Base-by-base conservation (phyloP, 2,329 filamentous ascomycete genomes). In the Phaeomoniella chlamydospora region DNA sequence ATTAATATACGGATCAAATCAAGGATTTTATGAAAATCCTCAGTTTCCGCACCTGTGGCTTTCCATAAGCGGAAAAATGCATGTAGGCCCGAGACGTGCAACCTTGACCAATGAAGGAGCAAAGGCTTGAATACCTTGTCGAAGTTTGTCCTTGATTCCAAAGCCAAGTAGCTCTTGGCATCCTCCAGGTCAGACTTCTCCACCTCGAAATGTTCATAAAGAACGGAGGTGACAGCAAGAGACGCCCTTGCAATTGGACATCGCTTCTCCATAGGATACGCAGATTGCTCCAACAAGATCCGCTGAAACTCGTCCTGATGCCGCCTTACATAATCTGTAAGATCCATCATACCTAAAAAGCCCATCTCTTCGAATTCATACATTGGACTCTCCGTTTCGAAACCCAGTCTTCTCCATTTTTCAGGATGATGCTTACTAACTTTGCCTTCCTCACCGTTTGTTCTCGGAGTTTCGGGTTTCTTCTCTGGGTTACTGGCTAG, bases 181-280 rank as follows among this genome's bases (percentile, higher is more conserved):
- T 93, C 86, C 44, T 88, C 80, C 35, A 80, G 62, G 35, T 92
- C 85, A 3, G 77, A 72, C 54, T 79, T 84, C 47, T 93, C 86
- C 29, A 96, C 81, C 41, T 94, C 86, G 49, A 98, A 98, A 56
- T 96, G 86, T 47, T 96, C 86, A 56, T 90, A 96, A 3, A 98
- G 62, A 26, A 92, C 84, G 46, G 80, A 71, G 1, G 88, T 96
- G 26, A 94, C 76, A 0, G 85, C 78, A 44, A 96, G 62, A 49
- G 86, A 94, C 9, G 86, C 84, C 39, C 82, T 73, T 3, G 87
- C 86, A 44, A 98, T 70, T 1, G 90, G 90, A 54, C 87, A 94
- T 26, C 88, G 74, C 52, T 85, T 74, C 35, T 74, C 64, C 15
- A 72, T 49, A 2, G 81, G 72, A 49, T 76, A 75, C 4, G 78